Evolutionary conservation across 495 filamentous ascomycete species (phyloP), one percentile per base, ranked within the genome.

Genomic region (Lentithecium fluviatile): DNA sequence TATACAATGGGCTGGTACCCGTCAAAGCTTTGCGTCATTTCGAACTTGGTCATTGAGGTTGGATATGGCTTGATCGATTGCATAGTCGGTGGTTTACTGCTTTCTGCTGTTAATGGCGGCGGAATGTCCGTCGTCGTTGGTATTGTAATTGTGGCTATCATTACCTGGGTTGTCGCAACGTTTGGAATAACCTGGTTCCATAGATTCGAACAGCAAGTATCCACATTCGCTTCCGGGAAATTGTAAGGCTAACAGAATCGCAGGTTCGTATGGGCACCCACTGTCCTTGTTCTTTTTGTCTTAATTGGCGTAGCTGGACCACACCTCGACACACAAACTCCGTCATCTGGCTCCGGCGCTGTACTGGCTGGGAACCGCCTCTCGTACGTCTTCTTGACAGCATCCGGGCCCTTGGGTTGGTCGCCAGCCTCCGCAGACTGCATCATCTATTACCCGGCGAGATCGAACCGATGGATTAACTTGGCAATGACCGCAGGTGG

Each of bases 71-170:
- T 62, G 20, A 62, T 69, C 34, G 52, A 55, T 40, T 64, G 61
- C 29, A 24, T 69, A 21, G 68, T 83, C 46, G 76, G 79, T 51
- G 76, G 83, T 20, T 75, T 85, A 66, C 71, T 88, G 51, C 65
- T 86, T 34, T 83, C 79, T 21, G 79, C 75, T n/a, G 70, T 70
- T 25, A 65, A 57, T 55, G 66, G 66, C 26, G 57, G 54, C 25
- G 52, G 68, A 13, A 59, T 70, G 62, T 52, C 50, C 42, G 54
- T 70, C 26, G 58, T 64, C 21, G 62, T 66, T 13, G 68, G 68
- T 26, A 67, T 66, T 45, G 40, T 70, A 29, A 51, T 70, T 43
- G 58, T 58, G 17, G 68, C 68, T n/a, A 6, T 66, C 0, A 60
- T 64, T 15, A 66, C 57, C 19, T 63, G 57, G 50, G 56, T 63